Evolutionary conservation across 495 filamentous ascomycete species (phyloP).

Genomic region (Aspergillus taichungensis): DNA sequence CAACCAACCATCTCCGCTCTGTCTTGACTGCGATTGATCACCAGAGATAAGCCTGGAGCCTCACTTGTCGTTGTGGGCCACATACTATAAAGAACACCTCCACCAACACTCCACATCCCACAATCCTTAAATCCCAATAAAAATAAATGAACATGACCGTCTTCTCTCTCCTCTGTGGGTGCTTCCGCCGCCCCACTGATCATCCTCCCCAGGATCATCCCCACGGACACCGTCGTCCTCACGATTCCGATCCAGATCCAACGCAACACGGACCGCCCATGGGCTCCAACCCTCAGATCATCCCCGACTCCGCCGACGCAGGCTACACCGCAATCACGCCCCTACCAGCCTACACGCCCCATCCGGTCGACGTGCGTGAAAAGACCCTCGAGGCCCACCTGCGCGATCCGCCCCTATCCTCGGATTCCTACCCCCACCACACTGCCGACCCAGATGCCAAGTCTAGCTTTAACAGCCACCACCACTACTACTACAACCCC

Average conservation of each 20-base stretch:
- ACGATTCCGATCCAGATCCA: conserved; percentile 27
- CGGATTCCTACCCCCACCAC: conserved; percentile 3
- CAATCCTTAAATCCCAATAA: background rate
- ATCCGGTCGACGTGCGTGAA: conserved; percentile 32
- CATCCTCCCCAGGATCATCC: conserved; percentile 6
- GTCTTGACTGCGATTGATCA: too few relatives aligned
- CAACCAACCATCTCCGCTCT: too few relatives aligned
- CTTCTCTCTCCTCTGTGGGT: conserved; percentile 22
- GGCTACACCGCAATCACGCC: conserved; percentile 30
- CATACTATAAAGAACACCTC: too few relatives aligned
- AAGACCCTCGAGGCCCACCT: conserved; percentile 34
- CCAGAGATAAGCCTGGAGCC: too few relatives aligned
- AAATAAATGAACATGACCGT: conserved; percentile 17
- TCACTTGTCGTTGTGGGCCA: too few relatives aligned
- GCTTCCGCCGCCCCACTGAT: conserved; percentile 15
- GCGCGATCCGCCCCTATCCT: conserved; percentile 30
- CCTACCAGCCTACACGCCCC: conserved; percentile 36
- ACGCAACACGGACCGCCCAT: conserved; percentile 12
- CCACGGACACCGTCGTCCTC: conserved; percentile 18
- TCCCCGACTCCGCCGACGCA: conserved; percentile 2
- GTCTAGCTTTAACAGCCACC: conserved; percentile 10
- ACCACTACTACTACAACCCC: conserved; percentile 2
- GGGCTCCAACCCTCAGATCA: conserved; percentile 14
- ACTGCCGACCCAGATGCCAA: conserved; percentile 25
- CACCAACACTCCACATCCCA: too few relatives aligned